These are phyloP conservation scores for Chrysanthemum seticuspe DNA, from an alignment of 129 eudicot species.

Conservation along the genomic window DNA sequence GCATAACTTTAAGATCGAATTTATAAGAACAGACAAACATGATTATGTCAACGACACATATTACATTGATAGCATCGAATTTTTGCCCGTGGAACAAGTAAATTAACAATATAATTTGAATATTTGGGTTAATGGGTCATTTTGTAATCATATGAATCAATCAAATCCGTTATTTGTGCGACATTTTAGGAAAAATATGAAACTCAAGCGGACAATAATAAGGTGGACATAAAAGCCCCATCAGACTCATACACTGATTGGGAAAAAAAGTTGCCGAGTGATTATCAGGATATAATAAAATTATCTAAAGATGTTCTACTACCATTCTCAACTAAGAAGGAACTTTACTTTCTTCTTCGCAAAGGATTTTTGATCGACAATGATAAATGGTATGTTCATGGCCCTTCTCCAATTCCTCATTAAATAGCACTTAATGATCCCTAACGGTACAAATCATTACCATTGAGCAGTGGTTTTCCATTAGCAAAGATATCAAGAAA, in stretches of 20 bases:
- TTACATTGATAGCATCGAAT: too few species aligned
- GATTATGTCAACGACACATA: too few species aligned
- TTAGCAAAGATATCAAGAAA: not conserved
- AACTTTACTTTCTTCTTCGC: not conserved
- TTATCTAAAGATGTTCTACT: not conserved
- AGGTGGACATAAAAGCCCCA: not conserved
- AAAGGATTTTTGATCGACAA: not conserved
- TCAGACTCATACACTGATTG: not conserved
- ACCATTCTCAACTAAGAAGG: not conserved
- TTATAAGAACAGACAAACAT: too few species aligned
- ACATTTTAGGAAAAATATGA: not conserved
- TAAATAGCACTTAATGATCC: too few species aligned
- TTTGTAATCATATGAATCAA: not conserved
- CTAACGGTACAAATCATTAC: too few species aligned
- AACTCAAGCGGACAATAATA: not conserved
- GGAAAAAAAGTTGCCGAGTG: not conserved
- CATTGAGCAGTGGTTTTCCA: not conserved
- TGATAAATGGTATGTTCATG: not conserved
- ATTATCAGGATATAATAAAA: not conserved
- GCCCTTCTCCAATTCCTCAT: not conserved
- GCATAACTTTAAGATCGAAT: not conserved
- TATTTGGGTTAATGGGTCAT: too few species aligned
- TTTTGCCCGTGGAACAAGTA: not conserved
- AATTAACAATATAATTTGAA: too few species aligned
- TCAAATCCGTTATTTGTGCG: too few species aligned